Evolutionary conservation across 805 yeast genomes (phyloP).

Genomic region (Lipomyces sp.): DNA sequence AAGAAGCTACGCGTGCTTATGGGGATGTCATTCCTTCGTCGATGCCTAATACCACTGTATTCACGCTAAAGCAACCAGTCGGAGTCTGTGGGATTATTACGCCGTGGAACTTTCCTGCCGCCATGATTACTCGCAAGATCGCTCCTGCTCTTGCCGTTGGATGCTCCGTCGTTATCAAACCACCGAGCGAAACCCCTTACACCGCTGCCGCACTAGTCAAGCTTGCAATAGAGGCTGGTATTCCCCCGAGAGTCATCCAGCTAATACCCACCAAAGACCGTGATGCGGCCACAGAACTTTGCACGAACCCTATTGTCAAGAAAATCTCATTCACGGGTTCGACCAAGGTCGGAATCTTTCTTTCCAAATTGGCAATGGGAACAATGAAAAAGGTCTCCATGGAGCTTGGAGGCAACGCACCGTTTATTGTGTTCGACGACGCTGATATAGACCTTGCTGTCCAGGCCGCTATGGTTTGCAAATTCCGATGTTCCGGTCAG

Average conservation of each 20-base stretch:
- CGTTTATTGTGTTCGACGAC: slow-evolving; percentile 74
- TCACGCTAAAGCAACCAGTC: slow-evolving; percentile 70
- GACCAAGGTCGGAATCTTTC: slow-evolving; percentile 69
- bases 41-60: slow-evolving; percentile 49
- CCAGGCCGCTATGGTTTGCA: slow-evolving; percentile 65
- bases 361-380: slow-evolving; percentile 62
- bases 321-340: slow-evolving; percentile 82
- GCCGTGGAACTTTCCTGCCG: slow-evolving; percentile 85
- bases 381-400: slow-evolving; percentile 72
- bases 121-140: slow-evolving; percentile 50
- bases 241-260: slow-evolving; percentile 71
- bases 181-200: slow-evolving; percentile 76
- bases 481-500: slow-evolving; percentile 79
- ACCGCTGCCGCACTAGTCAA: slow-evolving; percentile 70
- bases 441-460: slow-evolving; percentile 72
- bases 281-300: slow-evolving; percentile 57
- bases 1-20: slow-evolving; percentile 72
- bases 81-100: slow-evolving; percentile 81
- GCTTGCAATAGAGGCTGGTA: slow-evolving; percentile 68
- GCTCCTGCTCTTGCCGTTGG: slow-evolving; percentile 78
- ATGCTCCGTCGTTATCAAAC: slow-evolving; percentile 76
- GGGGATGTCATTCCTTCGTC: slow-evolving; percentile 61
- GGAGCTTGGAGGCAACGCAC: slow-evolving; percentile 86
- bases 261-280: slow-evolving; percentile 54
- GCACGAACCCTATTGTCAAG: slow-evolving; percentile 59